phyloP scores from a whole-genome alignment of 805 yeast species.

The Torulaspora quercuum region DNA sequence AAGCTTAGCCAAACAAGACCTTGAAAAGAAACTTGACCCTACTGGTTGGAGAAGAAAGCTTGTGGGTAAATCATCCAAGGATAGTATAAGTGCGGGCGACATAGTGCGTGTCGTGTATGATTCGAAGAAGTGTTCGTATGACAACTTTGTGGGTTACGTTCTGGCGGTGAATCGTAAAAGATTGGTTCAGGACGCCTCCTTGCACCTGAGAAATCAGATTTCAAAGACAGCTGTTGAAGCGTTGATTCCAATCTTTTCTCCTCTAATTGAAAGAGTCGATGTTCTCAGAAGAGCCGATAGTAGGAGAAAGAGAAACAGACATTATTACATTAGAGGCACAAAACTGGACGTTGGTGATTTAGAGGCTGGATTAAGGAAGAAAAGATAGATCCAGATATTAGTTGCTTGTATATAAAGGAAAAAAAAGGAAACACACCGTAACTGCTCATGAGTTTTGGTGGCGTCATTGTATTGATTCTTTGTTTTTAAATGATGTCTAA shows the following conservation, averaged over 20 bases:
- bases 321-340: conserved; percentile 81
- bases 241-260: conserved; percentile 76
- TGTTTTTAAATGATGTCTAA: not conserved
- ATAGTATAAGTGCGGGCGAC: conserved; percentile 73
- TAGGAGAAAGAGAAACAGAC: conserved; percentile 70
- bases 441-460: too few species aligned
- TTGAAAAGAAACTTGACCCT: conserved; percentile 63
- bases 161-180: conserved; percentile 71
- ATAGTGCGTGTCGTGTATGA: conserved; percentile 69
- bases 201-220: conserved; percentile 79
- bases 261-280: conserved; percentile 73
- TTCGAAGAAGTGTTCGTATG: conserved; percentile 50
- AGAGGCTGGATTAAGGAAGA: conserved; percentile 43
- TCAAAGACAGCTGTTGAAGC: conserved; percentile 82
- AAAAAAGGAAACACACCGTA: too few species aligned
- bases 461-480: too few species aligned
- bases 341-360: conserved; percentile 73
- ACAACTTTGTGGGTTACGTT: conserved; percentile 72
- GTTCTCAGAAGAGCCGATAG: conserved; percentile 64
- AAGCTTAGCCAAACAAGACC: conserved; percentile 37
- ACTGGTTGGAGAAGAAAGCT: conserved; percentile 61
- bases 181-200: conserved; percentile 56
- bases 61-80: conserved; percentile 45
- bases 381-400: conserved; percentile 14
- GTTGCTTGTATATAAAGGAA: conserved; percentile 14